Percentiles rank a stretch among this genome's conserved stretches.
Evolutionary conservation across 2,329 filamentous ascomycete genomes (phyloP).

Genomic region (Microdochium nivale): DNA sequence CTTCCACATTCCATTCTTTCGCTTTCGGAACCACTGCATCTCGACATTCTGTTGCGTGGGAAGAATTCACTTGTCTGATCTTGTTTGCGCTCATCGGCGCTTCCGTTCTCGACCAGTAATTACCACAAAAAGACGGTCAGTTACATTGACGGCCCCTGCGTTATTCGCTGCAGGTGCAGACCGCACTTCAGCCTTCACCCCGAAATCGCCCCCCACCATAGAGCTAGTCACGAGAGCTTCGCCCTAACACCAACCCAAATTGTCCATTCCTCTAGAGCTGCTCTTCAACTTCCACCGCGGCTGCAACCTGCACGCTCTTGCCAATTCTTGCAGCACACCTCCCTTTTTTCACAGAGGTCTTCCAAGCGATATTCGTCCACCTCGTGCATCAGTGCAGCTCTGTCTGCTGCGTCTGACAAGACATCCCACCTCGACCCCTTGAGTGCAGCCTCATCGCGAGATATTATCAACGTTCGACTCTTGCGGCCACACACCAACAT

Average conservation of each 20-base stretch:
- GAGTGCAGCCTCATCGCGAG: too few species aligned
- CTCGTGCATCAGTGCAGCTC: too few species aligned
- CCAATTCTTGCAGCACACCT: neutral
- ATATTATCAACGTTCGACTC: too few species aligned
- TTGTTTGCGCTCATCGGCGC: neutral
- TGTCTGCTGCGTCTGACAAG: too few species aligned
- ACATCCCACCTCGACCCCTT: too few species aligned
- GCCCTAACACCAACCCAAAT: neutral
- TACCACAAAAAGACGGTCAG: too few species aligned
- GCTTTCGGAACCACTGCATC: neutral
- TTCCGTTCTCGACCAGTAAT: too few species aligned
- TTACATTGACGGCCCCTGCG: neutral
- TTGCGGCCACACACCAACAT: constrained; percentile 2
- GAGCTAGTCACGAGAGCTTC: neutral
- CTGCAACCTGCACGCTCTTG: neutral
- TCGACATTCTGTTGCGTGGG: too few species aligned
- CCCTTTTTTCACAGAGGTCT: neutral
- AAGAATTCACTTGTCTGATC: neutral
- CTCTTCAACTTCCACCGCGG: neutral
- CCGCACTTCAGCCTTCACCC: neutral
- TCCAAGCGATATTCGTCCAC: too few species aligned
- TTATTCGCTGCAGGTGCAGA: neutral
- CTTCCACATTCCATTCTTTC: neutral
- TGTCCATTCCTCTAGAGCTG: neutral
- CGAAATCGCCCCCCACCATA: neutral